These are phyloP conservation scores for Coniosporium tulheliwenetii DNA, from an alignment of 2,329 filamentous ascomycete genomes.

Conservation along the genomic window DNA sequence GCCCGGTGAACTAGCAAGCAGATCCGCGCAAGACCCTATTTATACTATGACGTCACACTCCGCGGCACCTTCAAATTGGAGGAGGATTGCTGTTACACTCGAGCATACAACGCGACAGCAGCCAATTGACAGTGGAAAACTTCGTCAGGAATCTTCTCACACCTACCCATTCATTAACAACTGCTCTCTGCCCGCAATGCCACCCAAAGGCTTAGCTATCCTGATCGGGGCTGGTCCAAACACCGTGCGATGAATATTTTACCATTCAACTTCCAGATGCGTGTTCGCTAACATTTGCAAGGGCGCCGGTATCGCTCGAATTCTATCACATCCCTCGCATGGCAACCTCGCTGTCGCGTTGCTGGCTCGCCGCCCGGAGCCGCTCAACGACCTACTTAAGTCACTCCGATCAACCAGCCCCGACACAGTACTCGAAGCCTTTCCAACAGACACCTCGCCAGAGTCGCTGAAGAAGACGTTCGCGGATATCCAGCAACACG, in stretches of 20 bases:
- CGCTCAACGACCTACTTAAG: conserved; percentile 25
- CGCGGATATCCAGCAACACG: conserved; percentile 30
- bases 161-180: too few relatives aligned
- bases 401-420: conserved; percentile 25
- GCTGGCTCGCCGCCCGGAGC: conserved; percentile 32
- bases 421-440: conserved; percentile 32
- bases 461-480: conserved; percentile 33
- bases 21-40: too few relatives aligned
- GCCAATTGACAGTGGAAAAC: too few relatives aligned
- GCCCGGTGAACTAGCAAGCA: too few relatives aligned
- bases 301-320: conserved; percentile 40
- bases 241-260: conserved; percentile 11
- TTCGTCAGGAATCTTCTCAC: too few relatives aligned
- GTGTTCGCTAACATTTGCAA: conserved; percentile 11
- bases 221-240: conserved; percentile 35
- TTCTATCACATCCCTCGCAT: conserved; percentile 33
- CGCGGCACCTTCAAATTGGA: too few relatives aligned
- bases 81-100: too few relatives aligned
- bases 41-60: too few relatives aligned
- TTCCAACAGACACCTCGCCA: conserved; percentile 34
- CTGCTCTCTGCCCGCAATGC: conserved; percentile 15
- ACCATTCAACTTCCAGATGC: background rate
- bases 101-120: too few relatives aligned
- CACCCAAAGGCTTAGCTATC: conserved; percentile 33
- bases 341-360: conserved; percentile 41